Evolutionary conservation across 2,329 filamentous ascomycete genomes (phyloP).

Genomic region (Botrytis tulipae): DNA sequence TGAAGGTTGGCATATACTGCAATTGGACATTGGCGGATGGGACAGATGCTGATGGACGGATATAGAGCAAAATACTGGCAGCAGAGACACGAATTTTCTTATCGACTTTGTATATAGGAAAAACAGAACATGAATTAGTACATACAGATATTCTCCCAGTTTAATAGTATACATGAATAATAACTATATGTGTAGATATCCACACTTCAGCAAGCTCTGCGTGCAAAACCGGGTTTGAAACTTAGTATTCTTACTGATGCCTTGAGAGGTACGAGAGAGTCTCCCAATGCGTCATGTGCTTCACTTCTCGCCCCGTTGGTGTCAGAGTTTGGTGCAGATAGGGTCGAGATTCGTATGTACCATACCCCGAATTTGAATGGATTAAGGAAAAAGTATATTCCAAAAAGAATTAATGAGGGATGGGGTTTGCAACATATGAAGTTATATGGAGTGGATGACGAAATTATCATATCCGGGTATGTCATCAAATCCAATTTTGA

Average conservation of each 20-base stretch:
- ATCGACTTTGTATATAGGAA: slow-evolving; percentile 96
- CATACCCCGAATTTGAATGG: slow-evolving; percentile 96
- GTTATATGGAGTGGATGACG: slow-evolving; percentile 91
- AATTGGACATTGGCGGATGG: slow-evolving; percentile 6
- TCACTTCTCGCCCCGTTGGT: slow-evolving; percentile 85
- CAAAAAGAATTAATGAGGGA: slow-evolving; percentile 90
- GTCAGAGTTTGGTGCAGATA: slow-evolving; percentile 74
- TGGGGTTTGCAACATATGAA: slow-evolving; percentile 99
- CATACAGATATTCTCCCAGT: slow-evolving; percentile 9
- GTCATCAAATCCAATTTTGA: slow-evolving; percentile 23
- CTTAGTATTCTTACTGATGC: slow-evolving; percentile 91
- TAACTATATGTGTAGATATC: slow-evolving; percentile 54
- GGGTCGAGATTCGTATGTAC: slow-evolving; percentile 95
- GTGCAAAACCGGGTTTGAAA: slow-evolving; percentile 69
- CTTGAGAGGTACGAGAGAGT: slow-evolving; percentile 85
- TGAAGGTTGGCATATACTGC: slow-evolving; percentile 64
- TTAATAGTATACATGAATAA: slow-evolving; percentile 4
- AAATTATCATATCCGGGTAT: slow-evolving; percentile 89
- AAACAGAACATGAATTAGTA: slow-evolving; percentile 78
- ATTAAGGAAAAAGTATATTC: slow-evolving; percentile 76
- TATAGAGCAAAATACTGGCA: slow-evolving; percentile 72
- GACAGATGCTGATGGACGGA: slow-evolving; percentile 33
- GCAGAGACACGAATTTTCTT: slow-evolving; percentile 82
- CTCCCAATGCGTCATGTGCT: slow-evolving; percentile 80
- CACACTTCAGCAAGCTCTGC: slow-evolving; percentile 72